Base-by-base conservation (phyloP, 164 flowering plant species). In the Annona cherimola region DNA sequence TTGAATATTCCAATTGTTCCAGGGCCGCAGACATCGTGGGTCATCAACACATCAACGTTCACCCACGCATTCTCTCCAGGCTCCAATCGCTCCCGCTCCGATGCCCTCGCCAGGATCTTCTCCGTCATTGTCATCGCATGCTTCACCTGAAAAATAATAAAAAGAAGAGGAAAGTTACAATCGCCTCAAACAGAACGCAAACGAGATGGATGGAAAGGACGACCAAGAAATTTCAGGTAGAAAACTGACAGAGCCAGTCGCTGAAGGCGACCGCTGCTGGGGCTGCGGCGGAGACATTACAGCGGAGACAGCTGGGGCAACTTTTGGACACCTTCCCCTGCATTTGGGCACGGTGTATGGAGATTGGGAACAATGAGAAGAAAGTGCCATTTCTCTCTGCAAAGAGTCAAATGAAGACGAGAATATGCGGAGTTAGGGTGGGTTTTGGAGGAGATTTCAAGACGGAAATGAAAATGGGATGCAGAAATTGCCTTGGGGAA, bases 41-140 rank as follows among this genome's bases (percentile, higher is more conserved):
- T 96, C 99, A 96, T 96, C 88, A 96, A 83, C 61, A 87, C 71
- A 84, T 96, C 97, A 73, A 96, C 88, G 73, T 96, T 85, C 16
- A 92, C 98, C 99, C 99, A 96, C 8, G 89, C 89, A 82, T 96
- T 96, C 71, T 96, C 99, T 63, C 98, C 99, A 0, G 98, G 97
- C 42, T 72, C 83, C 84, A 96, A 75, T 35, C 85, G 85, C 14
- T 90, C 42, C 79, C 82, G 90, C 85, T 93, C 92, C 16, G 96
- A 88, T 42, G 96, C 97, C 78, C 86, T 85, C 0, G 97, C 96
- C 66, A 96, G 65, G 63, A 91, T 96, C 87, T 96, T 96, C 85
- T 96, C 99, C 2, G 98, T 96, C 95, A 88, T 86, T 2, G 99
- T 93, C 99, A 93, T 88, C 2, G 78, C 96, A 68, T 85, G 90